phyloP scores from a whole-genome alignment of 2,329 filamentous ascomycete genomes.

The Emydomyces testavorans region DNA sequence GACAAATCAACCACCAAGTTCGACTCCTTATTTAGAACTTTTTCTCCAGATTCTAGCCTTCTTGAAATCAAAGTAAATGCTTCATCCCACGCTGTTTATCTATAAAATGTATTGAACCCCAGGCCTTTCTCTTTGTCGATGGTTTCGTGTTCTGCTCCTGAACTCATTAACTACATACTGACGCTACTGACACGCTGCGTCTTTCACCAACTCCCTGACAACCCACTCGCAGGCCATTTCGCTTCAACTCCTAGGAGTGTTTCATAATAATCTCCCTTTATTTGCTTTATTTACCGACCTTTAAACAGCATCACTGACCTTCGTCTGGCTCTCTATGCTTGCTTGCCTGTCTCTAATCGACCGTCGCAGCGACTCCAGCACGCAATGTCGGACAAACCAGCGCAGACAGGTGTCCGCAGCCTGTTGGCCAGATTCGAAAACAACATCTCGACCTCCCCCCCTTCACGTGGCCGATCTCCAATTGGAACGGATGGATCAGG shows the following conservation, averaged over 20 bases:
- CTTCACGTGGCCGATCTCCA: conserved; percentile 59
- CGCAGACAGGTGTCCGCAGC: conserved; percentile 52
- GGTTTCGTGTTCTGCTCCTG: neutral
- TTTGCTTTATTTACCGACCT: neutral
- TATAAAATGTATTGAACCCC: neutral
- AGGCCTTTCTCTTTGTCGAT: neutral
- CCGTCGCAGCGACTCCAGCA: neutral
- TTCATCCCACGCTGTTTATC: too few species aligned
- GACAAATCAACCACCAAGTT: too few species aligned
- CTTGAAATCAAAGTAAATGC: too few species aligned
- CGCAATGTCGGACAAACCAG: conserved; percentile 17
- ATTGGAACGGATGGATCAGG: conserved; percentile 36
- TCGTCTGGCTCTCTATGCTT: neutral
- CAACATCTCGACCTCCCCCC: conserved; percentile 52
- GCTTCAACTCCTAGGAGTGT: conserved; percentile 5
- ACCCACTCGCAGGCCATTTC: conserved; percentile 9
- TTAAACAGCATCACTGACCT: neutral
- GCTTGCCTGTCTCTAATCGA: neutral
- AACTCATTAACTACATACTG: neutral
- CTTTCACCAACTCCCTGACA: conserved; percentile 5
- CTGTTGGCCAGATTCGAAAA: conserved; percentile 72
- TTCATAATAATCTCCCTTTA: conserved; percentile 7
- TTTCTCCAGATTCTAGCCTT: too few species aligned
- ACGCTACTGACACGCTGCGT: conserved; percentile 7
- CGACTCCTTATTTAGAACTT: too few species aligned